Base-by-base conservation (phyloP, 108 stramenopile species). In the Conticribra guillardii region DNA sequence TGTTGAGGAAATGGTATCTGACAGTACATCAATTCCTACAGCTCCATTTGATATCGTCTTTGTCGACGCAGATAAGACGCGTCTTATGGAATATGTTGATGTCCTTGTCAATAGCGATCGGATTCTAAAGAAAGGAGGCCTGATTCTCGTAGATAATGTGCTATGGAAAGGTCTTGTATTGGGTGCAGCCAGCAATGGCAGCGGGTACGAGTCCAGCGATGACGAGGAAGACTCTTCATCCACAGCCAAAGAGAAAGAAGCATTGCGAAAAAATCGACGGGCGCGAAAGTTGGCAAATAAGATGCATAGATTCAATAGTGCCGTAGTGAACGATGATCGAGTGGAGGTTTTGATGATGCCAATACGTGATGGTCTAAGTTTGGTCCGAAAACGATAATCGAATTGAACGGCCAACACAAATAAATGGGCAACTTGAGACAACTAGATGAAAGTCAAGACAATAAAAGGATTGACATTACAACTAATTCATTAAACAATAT, bases 51-150 rank as follows among this genome's bases (percentile, higher is more conserved):
- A 96, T 58, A 51, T 96, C 48, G 90, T 92, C 9, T 97, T 94
- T 82, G 83, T 97, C 1, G 96, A 97, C 72, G 94, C 94, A 16
- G 94, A 97, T 66, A 97, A 97, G 66, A 89, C 89, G 8, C 67
- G 92, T 17, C 65, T 91, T 23, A 81, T 88, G 47, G 92, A 92
- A n/a, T 94, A 96, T 46, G 84, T 89, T 5, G 87, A 94, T 59
- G 83, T 80, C 2, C 81, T 90, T 21, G 64, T 93, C 22, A 63
- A 52, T 21, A 87, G 59, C 45, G 84, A 91, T 59, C 49, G 59
- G 21, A 17, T 97, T 22, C 67, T 97, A 34, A 85, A 83, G 59
- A 84, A 79, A 28, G 95, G 93, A 4, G 94, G 91, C 0, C 33
- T 92, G 3, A 87, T 96, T 45, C 65, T 97, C 15, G 89, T 95